Evolutionary conservation across 2,329 filamentous ascomycete genomes (phyloP).

Genomic region (Aspergillus ruber): DNA sequence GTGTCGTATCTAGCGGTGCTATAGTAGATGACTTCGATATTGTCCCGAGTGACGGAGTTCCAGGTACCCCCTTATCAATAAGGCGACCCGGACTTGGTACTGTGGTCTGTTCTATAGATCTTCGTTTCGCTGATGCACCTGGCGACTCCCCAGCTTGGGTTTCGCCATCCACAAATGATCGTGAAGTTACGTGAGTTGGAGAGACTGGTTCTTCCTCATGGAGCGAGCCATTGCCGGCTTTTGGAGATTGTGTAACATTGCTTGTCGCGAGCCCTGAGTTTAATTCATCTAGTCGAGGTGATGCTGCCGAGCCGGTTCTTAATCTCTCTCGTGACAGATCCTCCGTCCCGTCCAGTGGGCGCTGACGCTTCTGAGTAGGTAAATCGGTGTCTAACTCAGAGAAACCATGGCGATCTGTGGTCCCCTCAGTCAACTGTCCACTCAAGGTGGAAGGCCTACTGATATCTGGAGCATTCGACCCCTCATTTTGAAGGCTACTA

Average conservation of each 20-base stretch:
- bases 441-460: conserved; percentile 14
- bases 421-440: conserved; percentile 15
- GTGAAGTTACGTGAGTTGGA: conserved; percentile 17
- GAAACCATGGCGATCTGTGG: conserved; percentile 20
- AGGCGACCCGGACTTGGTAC: conserved; percentile 41
- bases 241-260: conserved; percentile 23
- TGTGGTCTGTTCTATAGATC: conserved; percentile 27
- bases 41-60: conserved; percentile 37
- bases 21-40: conserved; percentile 39
- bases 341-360: conserved; percentile 17
- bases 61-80: conserved; percentile 38
- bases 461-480: conserved; percentile 11
- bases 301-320: conserved; percentile 25
- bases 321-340: conserved; percentile 30
- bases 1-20: conserved; percentile 23
- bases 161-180: conserved; percentile 27
- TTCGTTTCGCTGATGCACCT: conserved; percentile 17
- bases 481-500: conserved; percentile 22
- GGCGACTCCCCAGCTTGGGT: conserved; percentile 18
- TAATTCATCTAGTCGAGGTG: conserved; percentile 23
- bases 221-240: conserved; percentile 18
- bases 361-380: conserved; percentile 18
- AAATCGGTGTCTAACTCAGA: conserved; percentile 23
- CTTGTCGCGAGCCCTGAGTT: conserved; percentile 21
- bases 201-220: conserved; percentile 25